Conservation (phyloP, 2,329 filamentous ascomycete genomes). For the Lizonia empirigonia region DNA sequence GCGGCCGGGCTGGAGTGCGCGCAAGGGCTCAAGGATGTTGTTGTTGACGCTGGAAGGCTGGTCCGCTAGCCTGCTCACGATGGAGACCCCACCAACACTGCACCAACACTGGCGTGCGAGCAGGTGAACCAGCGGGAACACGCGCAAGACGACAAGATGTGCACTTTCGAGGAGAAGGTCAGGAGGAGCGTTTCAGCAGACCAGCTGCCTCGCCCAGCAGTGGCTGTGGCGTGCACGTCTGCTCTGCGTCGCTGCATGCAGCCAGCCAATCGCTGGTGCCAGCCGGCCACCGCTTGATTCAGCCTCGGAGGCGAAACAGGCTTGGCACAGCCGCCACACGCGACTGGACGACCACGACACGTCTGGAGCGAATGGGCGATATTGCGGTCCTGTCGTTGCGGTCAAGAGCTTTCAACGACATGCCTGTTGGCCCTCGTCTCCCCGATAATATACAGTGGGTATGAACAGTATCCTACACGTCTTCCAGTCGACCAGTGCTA, state of each 20-base stretch:
- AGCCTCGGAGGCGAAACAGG: slow-evolving; percentile 35
- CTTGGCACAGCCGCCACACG: slow-evolving; percentile 21
- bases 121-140: slow-evolving; percentile 16
- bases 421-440: neutral
- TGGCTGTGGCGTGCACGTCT: slow-evolving; percentile 42
- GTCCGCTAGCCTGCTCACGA: slow-evolving; percentile 8
- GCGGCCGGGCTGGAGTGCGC: slow-evolving; percentile 22
- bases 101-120: slow-evolving; percentile 9
- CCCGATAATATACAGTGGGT: slow-evolving; percentile 5
- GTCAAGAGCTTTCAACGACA: neutral
- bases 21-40: slow-evolving; percentile 1
- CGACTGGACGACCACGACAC: slow-evolving; percentile 28
- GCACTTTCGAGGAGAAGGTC: slow-evolving; percentile 17
- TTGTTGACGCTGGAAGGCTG: slow-evolving; percentile 8
- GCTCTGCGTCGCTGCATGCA: slow-evolving; percentile 30
- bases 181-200: slow-evolving; percentile 35
- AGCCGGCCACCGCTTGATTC: slow-evolving; percentile 37
- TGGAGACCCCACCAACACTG: slow-evolving; percentile 7
- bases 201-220: slow-evolving; percentile 26
- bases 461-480: neutral
- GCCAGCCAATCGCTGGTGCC: slow-evolving; percentile 36
- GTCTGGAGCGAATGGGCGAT: slow-evolving; percentile 5
- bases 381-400: neutral
- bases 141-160: slow-evolving; percentile 18
- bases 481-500: slow-evolving; percentile 10